phyloP scores from a whole-genome alignment of 2,329 filamentous ascomycete genomes.

The Claviceps pazoutovae region DNA sequence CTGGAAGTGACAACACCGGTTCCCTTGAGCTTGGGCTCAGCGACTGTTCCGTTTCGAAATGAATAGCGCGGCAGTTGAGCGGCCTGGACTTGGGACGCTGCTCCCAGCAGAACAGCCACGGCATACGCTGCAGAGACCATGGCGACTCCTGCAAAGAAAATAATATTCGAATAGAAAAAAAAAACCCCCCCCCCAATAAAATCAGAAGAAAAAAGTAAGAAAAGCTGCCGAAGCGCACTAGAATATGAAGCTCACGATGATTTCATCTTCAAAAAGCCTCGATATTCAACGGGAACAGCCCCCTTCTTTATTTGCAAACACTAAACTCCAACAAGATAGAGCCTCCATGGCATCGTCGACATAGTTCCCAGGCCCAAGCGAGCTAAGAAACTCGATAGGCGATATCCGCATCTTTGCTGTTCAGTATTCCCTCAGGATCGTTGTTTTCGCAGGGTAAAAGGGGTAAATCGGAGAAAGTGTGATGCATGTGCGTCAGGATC shows the following conservation, averaged over 20 bases:
- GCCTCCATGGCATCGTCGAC: no score
- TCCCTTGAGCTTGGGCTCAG: not conserved
- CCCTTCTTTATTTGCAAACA: not conserved
- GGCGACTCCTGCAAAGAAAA: not conserved
- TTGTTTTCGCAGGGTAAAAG: no score
- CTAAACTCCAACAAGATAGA: not conserved
- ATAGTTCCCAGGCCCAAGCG: no score
- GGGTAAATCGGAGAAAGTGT: no score
- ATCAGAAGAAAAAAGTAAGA: not conserved
- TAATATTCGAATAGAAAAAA: not conserved
- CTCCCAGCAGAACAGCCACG: conserved; percentile 3
- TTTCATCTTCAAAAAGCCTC: not conserved
- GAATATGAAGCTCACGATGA: no score
- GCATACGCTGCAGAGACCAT: conserved; percentile 1
- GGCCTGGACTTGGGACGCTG: not conserved
- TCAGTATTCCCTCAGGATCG: no score
- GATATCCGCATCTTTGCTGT: no score
- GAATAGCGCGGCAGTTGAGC: not conserved
- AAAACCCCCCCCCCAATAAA: not conserved
- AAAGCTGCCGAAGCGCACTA: not conserved
- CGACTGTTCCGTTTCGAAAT: not conserved
- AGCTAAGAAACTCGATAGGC: no score
- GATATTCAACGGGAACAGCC: not conserved
- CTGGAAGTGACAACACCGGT: not conserved
- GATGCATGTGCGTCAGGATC: no score